These are phyloP conservation scores for Ogataea nitratoaversa DNA, from an alignment of 805 yeast species.

Conservation along the genomic window DNA sequence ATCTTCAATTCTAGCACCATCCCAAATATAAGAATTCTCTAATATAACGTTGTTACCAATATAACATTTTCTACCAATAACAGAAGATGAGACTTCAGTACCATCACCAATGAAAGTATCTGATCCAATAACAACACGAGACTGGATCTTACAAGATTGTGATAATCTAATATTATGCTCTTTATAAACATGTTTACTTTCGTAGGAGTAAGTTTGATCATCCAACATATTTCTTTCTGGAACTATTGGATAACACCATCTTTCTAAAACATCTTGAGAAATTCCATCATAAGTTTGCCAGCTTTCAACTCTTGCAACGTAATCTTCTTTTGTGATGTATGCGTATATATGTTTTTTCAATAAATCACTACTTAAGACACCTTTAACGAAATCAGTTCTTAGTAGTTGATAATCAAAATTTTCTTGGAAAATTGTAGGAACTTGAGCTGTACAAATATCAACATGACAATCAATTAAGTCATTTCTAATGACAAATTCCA, in stretches of 20 bases:
- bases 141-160: constrained; percentile 83
- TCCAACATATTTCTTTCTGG: constrained; percentile 78
- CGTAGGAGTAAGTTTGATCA: constrained; percentile 73
- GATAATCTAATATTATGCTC: constrained; percentile 87
- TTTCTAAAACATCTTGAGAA: constrained; percentile 80
- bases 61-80: constrained; percentile 80
- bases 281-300: constrained; percentile 92
- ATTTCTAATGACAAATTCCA: constrained; percentile 77
- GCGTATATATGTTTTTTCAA: constrained; percentile 89
- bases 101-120: constrained; percentile 74
- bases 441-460: constrained; percentile 91
- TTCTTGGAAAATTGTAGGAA: constrained; percentile 93
- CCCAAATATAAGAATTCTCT: constrained; percentile 82
- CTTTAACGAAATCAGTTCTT: constrained; percentile 83
- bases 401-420: constrained; percentile 90
- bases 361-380: constrained; percentile 85
- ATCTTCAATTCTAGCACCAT: constrained; percentile 69
- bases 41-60: constrained; percentile 77
- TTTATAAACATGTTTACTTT: constrained; percentile 81
- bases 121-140: constrained; percentile 78
- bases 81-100: constrained; percentile 59
- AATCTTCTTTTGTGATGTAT: constrained; percentile 71
- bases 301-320: constrained; percentile 94
- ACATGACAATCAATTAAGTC: constrained; percentile 95
- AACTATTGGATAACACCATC: constrained; percentile 90